Evolutionary conservation across 345 rosid species (phyloP).

Genomic region (Anacardium occidentale): DNA sequence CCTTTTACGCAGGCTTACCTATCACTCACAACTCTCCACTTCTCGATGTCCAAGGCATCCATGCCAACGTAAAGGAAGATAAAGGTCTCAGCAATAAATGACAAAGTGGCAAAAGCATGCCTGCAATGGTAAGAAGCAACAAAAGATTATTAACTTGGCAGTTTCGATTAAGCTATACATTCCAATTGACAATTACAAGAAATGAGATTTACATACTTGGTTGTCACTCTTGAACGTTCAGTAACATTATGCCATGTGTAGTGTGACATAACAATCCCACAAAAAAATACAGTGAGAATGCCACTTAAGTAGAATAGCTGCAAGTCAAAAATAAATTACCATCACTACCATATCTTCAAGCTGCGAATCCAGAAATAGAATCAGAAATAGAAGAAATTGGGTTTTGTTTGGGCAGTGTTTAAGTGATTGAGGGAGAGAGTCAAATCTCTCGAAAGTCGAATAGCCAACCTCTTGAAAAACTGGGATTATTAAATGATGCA

Average conservation of each 20-base stretch:
- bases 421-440: too few relatives aligned
- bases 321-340: conserved; percentile 21
- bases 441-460: too few relatives aligned
- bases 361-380: neutral
- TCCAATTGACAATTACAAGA: conserved; percentile 7
- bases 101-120: conserved; percentile 88
- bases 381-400: neutral
- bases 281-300: conserved; percentile 91
- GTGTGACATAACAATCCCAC: conserved; percentile 97
- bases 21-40: conserved; percentile 73
- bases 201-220: conserved; percentile 50
- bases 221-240: conserved; percentile 85
- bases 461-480: too few relatives aligned
- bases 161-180: neutral
- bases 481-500: too few relatives aligned
- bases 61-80: conserved; percentile 97
- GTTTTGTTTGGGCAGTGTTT: too few relatives aligned
- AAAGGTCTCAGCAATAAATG: conserved; percentile 90
- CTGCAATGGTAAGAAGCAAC: conserved; percentile 32
- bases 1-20: conserved; percentile 44
- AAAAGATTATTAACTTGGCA: conserved; percentile 15
- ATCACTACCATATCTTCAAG: neutral
- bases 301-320: conserved; percentile 83
- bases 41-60: conserved; percentile 96
- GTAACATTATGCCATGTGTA: conserved; percentile 97